Evolutionary conservation across 306 rosid species (phyloP), one percentile per base, ranked within the genome.

Genomic region (Medicago arabica): DNA sequence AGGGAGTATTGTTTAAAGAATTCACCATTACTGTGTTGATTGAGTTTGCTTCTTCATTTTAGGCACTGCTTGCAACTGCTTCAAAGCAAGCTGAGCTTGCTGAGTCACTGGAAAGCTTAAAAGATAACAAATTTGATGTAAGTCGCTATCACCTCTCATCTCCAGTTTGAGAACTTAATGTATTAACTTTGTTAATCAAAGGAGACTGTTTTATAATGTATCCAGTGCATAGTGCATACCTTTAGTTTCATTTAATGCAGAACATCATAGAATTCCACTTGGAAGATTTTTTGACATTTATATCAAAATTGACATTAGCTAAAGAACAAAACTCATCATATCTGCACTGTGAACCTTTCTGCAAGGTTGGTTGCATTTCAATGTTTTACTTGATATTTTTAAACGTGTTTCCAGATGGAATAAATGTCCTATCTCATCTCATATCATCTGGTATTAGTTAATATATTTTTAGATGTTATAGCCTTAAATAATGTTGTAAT

Each of bases 61-160:
- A 94, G 98, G 96, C 96, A 69, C 83, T 94, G 68, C 75, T 90
- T 55, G 93, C 91, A 69, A 92, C 98, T 77, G 88, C 97, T 78
- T 94, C 98, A 66, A 92, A 88, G 76, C 98, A 94, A 86, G 90
- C 69, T 81, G 92, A 94, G 88, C 98, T 94, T 80, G 96, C 97
- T 31, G 95, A 94, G 85, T 91, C 95, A 28, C 75, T 94, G 61
- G 96, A 94, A 87, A 82, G 62, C 70, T 78, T 94, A 58, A 87
- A 84, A 86, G 94, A 87, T 40, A 50, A 41, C 82, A 79, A 55
- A 59, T 78, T 75, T 60, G 80, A 86, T 47, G 98, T 94, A 86
- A 82, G 96, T 88, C 69, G 79, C 75, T 69, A 25, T 55, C 19
- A 25, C 38, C 79, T 77, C 54, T 71, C 43, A 34, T 43, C 41